Conservation (phyloP, 768 basidiomycete genomes). For the Xerocomellus amylosporus region DNA sequence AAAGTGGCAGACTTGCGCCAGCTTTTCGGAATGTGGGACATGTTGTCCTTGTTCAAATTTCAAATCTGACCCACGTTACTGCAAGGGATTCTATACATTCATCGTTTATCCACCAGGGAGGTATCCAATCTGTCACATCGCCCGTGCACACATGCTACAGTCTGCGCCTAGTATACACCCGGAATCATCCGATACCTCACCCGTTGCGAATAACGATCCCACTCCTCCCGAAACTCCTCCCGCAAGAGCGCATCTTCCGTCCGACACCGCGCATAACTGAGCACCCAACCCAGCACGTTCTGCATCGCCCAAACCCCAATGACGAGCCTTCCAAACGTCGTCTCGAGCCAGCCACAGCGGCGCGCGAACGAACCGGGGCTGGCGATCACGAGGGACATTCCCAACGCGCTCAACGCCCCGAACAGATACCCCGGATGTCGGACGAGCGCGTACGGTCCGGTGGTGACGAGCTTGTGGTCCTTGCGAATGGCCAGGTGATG, state of each 20-base stretch:
- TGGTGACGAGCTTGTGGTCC: constrained; percentile 31
- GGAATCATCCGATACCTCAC: constrained; percentile 31
- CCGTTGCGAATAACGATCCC: constrained; percentile 21
- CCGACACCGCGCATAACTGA: constrained; percentile 28
- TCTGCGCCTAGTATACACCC: constrained; percentile 17
- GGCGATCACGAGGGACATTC: constrained; percentile 32
- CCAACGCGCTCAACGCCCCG: constrained; percentile 22
- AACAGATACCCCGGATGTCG: constrained; percentile 38
- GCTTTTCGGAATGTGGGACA: no score
- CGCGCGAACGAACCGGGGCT: constrained; percentile 30
- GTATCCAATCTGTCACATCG: background rate
- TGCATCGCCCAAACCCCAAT: constrained; percentile 32
- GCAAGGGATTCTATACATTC: no score
- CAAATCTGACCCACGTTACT: no score
- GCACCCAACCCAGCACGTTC: constrained; percentile 22
- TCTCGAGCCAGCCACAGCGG: constrained; percentile 29
- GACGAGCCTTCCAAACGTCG: constrained; percentile 12
- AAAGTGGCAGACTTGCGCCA: no score
- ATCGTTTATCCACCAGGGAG: background rate
- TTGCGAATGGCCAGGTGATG: constrained; percentile 33
- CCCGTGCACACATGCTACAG: background rate
- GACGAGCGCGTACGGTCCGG: constrained; percentile 36
- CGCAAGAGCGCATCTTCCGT: constrained; percentile 27
- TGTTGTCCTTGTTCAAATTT: no score
- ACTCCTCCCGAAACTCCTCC: constrained; percentile 21